Conservation (phyloP, 176 grass and related monocot genomes). For the Phoenix dactylifera region DNA sequence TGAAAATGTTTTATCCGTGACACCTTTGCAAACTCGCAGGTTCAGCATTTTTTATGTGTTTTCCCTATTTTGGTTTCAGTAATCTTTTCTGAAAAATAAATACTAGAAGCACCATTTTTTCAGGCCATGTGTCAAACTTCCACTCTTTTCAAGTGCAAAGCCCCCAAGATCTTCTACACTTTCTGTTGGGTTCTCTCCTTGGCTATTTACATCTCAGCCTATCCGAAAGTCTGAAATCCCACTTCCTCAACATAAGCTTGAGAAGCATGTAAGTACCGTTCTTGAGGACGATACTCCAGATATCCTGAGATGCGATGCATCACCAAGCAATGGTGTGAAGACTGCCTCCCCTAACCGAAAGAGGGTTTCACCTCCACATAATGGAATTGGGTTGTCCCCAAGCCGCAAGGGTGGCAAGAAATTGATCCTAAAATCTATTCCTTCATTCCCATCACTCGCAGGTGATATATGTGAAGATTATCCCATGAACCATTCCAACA, state of each 20-base stretch:
- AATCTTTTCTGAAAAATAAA: neutral
- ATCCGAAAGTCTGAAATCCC: conserved; percentile 15
- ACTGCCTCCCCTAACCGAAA: conserved; percentile 88
- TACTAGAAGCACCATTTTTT: conserved; percentile 4
- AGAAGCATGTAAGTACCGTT: conserved; percentile 20
- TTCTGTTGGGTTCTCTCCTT: conserved; percentile 42
- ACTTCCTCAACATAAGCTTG: conserved; percentile 18
- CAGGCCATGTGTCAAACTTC: conserved; percentile 57
- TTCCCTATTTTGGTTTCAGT: too few relatives aligned
- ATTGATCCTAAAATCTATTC: conserved; percentile 89
- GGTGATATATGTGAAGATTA: conserved; percentile 30
- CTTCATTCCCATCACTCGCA: conserved; percentile 67
- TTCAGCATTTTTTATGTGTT: conserved; percentile 14
- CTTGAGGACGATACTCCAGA: conserved; percentile 43
- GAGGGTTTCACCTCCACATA: conserved; percentile 82
- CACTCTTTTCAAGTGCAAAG: conserved; percentile 70
- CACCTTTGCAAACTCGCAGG: conserved; percentile 61
- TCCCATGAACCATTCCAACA: conserved; percentile 29
- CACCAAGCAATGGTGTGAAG: conserved; percentile 39
- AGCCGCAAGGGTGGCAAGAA: conserved; percentile 79
- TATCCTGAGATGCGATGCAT: conserved; percentile 32
- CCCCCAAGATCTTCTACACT: conserved; percentile 51
- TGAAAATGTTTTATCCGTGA: conserved; percentile 56
- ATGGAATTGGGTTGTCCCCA: conserved; percentile 30
- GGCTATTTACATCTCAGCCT: conserved; percentile 34